Conservation (phyloP, 352 stramenopile genomes). For the Pythium oligandrum region DNA sequence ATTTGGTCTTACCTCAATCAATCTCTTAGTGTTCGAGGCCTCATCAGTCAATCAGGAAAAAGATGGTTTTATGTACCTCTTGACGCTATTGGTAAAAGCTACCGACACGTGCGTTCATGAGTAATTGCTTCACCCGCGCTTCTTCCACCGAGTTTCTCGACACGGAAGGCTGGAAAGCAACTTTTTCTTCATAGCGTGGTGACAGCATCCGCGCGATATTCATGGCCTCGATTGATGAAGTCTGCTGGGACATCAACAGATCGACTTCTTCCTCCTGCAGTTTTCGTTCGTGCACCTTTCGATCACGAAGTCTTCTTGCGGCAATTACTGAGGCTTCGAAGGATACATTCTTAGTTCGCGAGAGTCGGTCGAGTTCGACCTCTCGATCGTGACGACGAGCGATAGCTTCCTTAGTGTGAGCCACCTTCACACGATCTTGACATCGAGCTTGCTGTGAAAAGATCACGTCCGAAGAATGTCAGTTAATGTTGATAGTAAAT, state of each 20-base stretch:
- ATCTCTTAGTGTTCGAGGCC: no score
- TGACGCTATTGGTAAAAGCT: constrained; percentile 53
- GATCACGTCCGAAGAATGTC: background rate
- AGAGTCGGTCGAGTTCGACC: constrained; percentile 25
- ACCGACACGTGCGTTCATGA: constrained; percentile 44
- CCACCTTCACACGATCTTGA: constrained; percentile 39
- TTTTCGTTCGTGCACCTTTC: constrained; percentile 37
- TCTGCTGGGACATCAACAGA: constrained; percentile 58
- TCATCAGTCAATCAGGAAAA: no score
- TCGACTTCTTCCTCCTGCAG: constrained; percentile 51
- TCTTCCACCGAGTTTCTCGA: constrained; percentile 50
- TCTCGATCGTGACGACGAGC: constrained; percentile 18
- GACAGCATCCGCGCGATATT: constrained; percentile 80
- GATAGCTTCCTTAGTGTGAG: constrained; percentile 32
- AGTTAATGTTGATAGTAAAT: no score
- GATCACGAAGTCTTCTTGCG: constrained; percentile 38
- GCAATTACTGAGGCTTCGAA: constrained; percentile 34
- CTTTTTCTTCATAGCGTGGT: constrained; percentile 55
- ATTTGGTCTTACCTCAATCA: no score
- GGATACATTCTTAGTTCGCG: constrained; percentile 25
- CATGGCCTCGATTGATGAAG: constrained; percentile 74
- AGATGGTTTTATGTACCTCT: no score
- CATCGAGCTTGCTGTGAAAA: constrained; percentile 37
- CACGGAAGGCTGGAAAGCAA: constrained; percentile 48
- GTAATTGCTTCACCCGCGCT: constrained; percentile 51